These are phyloP conservation scores for Phialocephala sp. DNA, from an alignment of 2,329 filamentous ascomycete species.

Conservation along the genomic window DNA sequence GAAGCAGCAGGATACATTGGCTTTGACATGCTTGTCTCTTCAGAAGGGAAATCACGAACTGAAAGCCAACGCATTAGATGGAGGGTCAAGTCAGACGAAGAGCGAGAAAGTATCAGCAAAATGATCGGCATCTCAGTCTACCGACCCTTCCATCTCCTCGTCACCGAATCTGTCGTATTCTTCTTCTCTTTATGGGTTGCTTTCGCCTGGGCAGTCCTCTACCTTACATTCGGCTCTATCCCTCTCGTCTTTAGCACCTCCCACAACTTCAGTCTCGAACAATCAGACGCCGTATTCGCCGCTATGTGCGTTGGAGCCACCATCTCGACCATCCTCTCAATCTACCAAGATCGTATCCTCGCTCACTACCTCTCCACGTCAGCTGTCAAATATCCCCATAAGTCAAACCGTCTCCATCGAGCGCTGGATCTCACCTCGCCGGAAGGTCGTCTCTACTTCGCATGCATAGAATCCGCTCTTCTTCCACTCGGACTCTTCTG, in stretches of 20 bases:
- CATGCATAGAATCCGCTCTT: conserved; percentile 75
- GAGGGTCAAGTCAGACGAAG: conserved; percentile 80
- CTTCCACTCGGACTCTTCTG: conserved; percentile 83
- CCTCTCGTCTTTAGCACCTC: conserved; percentile 75
- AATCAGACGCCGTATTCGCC: conserved; percentile 75
- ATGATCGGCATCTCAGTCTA: conserved; percentile 78
- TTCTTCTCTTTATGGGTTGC: conserved; percentile 90
- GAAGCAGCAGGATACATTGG: conserved; percentile 62
- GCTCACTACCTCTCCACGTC: conserved; percentile 48
- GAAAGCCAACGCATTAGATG: conserved; percentile 69
- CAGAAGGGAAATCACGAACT: conserved; percentile 30
- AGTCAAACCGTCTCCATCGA: conserved; percentile 27
- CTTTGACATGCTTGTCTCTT: conserved; percentile 50
- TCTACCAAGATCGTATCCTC: conserved; percentile 74
- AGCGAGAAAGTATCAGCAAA: conserved; percentile 67
- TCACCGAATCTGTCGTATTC: conserved; percentile 80
- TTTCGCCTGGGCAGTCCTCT: conserved; percentile 89
- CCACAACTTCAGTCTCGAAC: conserved; percentile 70
- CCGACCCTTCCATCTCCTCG: conserved; percentile 77
- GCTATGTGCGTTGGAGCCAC: conserved; percentile 72
- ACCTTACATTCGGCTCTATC: conserved; percentile 81
- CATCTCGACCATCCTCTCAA: conserved; percentile 70
- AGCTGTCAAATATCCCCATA: conserved; percentile 26
- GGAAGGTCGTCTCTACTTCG: conserved; percentile 82
- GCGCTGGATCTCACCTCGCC: conserved; percentile 54